phyloP scores from a whole-genome alignment of 1,284 basidiomycete species.

The Ceratobasidium sp. region DNA sequence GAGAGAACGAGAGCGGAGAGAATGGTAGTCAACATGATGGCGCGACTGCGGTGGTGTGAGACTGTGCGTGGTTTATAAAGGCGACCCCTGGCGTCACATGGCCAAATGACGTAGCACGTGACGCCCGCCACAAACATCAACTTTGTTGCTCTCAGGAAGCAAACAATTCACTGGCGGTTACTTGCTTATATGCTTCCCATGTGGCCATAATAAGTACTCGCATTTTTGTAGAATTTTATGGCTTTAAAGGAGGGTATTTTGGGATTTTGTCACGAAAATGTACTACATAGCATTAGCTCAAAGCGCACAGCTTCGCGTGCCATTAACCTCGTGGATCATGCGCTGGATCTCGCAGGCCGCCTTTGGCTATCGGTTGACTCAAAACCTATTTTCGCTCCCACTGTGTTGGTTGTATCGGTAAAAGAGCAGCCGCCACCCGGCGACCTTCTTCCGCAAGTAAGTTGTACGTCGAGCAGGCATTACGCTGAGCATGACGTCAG shows the following conservation, averaged over 20 bases:
- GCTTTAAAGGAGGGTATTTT: no score
- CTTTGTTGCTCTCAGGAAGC: slow-evolving; percentile 4
- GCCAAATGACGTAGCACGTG: slow-evolving; percentile 31
- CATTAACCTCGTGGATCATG: slow-evolving; percentile 29
- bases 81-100: slow-evolving; percentile 32
- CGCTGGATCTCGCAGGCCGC: background rate
- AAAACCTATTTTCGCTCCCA: slow-evolving; percentile 41
- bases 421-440: slow-evolving; percentile 88
- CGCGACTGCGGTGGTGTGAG: slow-evolving; percentile 52
- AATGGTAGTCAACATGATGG: slow-evolving; percentile 78
- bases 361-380: background rate
- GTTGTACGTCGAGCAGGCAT: slow-evolving; percentile 96
- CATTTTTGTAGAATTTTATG: background rate
- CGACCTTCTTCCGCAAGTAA: slow-evolving; percentile 92
- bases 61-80: slow-evolving; percentile 17
- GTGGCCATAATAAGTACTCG: background rate
- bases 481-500: slow-evolving; percentile 68
- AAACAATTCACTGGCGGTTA: slow-evolving; percentile 5
- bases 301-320: background rate
- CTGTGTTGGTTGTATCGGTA: slow-evolving; percentile 71
- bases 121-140: background rate
- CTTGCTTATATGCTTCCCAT: background rate
- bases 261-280: no score
- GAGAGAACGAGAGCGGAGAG: slow-evolving; percentile 70
- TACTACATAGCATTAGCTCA: no score